These are phyloP conservation scores for Hippophae tibetana DNA, from an alignment of 306 rosid species.

Conservation along the genomic window DNA sequence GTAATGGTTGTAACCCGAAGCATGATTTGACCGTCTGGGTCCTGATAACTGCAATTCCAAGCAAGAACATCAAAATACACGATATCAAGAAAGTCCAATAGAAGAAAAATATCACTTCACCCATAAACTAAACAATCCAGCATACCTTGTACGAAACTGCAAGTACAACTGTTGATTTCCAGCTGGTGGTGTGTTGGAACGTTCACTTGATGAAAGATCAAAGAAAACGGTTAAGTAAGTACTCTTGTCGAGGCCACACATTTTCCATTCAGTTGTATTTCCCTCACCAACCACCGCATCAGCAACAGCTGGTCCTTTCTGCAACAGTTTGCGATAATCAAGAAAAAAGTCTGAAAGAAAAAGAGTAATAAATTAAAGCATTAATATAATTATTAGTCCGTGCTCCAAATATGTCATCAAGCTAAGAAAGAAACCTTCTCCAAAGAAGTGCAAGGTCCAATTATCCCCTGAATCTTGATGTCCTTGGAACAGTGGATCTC, in stretches of 20 bases:
- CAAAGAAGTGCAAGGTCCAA: constrained; percentile 79
- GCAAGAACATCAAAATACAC: neutral
- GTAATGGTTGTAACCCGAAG: constrained; percentile 87
- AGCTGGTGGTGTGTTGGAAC: constrained; percentile 59
- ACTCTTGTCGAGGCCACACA: constrained; percentile 94
- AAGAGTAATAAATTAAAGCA: neutral
- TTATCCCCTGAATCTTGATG: constrained; percentile 57
- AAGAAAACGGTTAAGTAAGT: constrained; percentile 90
- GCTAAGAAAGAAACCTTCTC: constrained; percentile 50
- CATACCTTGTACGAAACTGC: constrained; percentile 85
- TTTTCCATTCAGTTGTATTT: constrained; percentile 82
- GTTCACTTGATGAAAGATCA: constrained; percentile 88
- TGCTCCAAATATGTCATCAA: constrained; percentile 14
- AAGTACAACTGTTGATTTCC: constrained; percentile 80
- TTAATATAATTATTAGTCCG: constrained; percentile 11
- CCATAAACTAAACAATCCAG: constrained; percentile 6
- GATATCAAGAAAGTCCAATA: constrained; percentile 4
- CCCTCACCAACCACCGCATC: constrained; percentile 87
- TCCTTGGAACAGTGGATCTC: constrained; percentile 78
- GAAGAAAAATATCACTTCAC: constrained; percentile 6
- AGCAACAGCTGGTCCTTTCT: constrained; percentile 94
- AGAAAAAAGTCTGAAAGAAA: constrained; percentile 22
- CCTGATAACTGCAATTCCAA: constrained; percentile 63
- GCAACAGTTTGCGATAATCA: constrained; percentile 29
- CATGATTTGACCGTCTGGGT: constrained; percentile 66